Percentiles rank a stretch among this genome's conserved stretches.
Conservation (phyloP, 2,329 filamentous ascomycete genomes). For the Penicillium sp. region DNA sequence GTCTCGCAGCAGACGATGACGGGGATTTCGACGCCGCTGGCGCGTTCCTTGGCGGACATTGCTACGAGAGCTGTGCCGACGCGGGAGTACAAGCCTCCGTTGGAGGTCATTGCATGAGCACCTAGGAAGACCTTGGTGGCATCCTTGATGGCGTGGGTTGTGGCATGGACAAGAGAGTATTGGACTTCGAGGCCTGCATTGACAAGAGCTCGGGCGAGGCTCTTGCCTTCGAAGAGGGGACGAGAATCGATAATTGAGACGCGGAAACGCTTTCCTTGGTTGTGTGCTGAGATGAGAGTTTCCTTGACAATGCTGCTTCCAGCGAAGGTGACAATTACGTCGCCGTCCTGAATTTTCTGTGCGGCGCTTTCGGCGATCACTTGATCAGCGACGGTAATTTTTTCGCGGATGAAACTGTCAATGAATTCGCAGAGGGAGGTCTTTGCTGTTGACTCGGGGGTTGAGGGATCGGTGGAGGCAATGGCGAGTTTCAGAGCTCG, state of each 20-base stretch:
- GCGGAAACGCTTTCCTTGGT: conserved; percentile 71
- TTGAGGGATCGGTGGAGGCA: conserved; percentile 83
- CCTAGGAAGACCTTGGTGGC: conserved; percentile 78
- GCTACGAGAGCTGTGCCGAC: conserved; percentile 86
- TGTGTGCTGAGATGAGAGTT: conserved; percentile 72
- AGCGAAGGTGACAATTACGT: conserved; percentile 83
- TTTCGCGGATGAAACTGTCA: conserved; percentile 86
- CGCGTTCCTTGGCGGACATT: conserved; percentile 70
- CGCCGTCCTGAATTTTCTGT: conserved; percentile 73
- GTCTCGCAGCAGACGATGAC: conserved; percentile 92
- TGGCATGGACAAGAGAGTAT: conserved; percentile 78
- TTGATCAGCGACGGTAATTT: conserved; percentile 81
- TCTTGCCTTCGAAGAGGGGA: conserved; percentile 69
- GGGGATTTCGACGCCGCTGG: conserved; percentile 63
- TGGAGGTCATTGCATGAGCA: conserved; percentile 93
- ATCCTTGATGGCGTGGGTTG: conserved; percentile 71
- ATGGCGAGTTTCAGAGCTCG: conserved; percentile 92
- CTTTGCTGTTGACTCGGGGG: conserved; percentile 80
- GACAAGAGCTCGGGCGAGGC: conserved; percentile 70
- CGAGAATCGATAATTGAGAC: conserved; percentile 82
- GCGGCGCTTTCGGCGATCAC: conserved; percentile 78
- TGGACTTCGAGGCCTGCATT: conserved; percentile 72
- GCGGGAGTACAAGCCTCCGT: conserved; percentile 85
- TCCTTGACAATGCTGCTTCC: conserved; percentile 84
- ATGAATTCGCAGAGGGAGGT: conserved; percentile 75